Evolutionary conservation across 2,329 filamentous ascomycete species (phyloP).

Genomic region (Penicillium sp.): DNA sequence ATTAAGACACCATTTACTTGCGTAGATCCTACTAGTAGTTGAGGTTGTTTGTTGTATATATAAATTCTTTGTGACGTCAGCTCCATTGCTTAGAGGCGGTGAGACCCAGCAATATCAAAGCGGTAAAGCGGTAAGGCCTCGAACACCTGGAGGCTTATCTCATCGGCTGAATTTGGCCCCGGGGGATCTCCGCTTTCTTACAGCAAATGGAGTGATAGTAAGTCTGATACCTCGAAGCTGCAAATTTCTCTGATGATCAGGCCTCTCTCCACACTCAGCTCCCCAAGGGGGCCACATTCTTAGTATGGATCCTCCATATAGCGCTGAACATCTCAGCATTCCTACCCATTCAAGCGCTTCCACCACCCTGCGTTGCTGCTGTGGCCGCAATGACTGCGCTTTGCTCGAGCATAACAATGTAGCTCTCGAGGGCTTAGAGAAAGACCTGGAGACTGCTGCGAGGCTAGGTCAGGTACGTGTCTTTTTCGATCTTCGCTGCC

Average conservation of each 20-base stretch:
- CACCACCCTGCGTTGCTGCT: constrained; percentile 65
- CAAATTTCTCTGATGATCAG: constrained; percentile 5
- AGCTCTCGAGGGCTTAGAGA: constrained; percentile 76
- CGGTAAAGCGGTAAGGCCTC: background rate
- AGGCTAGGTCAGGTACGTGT: constrained; percentile 83
- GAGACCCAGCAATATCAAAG: background rate
- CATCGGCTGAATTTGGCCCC: background rate
- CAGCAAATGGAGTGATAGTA: background rate
- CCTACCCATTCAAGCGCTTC: constrained; percentile 29
- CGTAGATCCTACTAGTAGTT: background rate
- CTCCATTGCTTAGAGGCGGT: background rate
- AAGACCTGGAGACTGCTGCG: constrained; percentile 81
- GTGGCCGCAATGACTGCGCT: constrained; percentile 73
- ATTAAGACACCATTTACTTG: background rate
- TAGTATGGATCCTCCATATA: constrained; percentile 30
- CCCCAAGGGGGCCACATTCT: constrained; percentile 32
- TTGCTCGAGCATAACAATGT: constrained; percentile 77
- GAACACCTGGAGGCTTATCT: constrained; percentile 2
- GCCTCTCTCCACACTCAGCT: constrained; percentile 17
- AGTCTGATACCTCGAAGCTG: constrained; percentile 4
- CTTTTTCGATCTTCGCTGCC: constrained; percentile 5
- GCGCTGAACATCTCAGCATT: constrained; percentile 30
- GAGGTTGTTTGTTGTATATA: too few species aligned
- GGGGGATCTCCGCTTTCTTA: constrained; percentile 9
- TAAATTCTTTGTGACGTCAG: background rate